phyloP scores from a whole-genome alignment of 2,329 filamentous ascomycete species.

The Scedosporium apiospermum region DNA sequence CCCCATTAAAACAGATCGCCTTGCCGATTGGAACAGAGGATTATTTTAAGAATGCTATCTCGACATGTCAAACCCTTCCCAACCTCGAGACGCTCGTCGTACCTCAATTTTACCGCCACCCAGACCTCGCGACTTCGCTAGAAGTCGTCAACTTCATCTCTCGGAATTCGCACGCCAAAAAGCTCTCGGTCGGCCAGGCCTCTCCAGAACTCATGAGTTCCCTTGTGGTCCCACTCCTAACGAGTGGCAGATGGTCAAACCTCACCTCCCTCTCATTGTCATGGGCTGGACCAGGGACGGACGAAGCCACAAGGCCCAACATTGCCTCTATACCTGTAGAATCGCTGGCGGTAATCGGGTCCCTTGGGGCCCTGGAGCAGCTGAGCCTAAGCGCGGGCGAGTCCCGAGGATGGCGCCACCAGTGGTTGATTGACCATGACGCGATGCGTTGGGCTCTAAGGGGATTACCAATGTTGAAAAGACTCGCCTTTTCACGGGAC shows the following conservation, averaged over 20 bases:
- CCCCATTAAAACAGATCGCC: background rate
- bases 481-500: background rate
- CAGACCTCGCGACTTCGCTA: background rate
- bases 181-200: background rate
- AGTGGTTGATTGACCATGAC: background rate
- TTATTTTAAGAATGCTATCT: background rate
- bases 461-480: background rate
- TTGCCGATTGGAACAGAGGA: background rate
- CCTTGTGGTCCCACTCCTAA: background rate
- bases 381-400: background rate
- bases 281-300: background rate
- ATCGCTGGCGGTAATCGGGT: background rate
- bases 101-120: background rate
- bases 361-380: background rate
- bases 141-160: background rate
- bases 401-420: background rate
- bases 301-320: background rate
- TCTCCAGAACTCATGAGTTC: background rate
- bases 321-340: background rate
- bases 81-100: background rate
- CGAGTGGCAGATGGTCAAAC: background rate
- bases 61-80: background rate
- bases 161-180: background rate
- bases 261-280: background rate
- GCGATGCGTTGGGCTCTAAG: background rate